Percentiles rank a stretch among this genome's conserved stretches.
phyloP scores from a whole-genome alignment of 768 basidiomycete genomes.

The Lentinula detonsa region DNA sequence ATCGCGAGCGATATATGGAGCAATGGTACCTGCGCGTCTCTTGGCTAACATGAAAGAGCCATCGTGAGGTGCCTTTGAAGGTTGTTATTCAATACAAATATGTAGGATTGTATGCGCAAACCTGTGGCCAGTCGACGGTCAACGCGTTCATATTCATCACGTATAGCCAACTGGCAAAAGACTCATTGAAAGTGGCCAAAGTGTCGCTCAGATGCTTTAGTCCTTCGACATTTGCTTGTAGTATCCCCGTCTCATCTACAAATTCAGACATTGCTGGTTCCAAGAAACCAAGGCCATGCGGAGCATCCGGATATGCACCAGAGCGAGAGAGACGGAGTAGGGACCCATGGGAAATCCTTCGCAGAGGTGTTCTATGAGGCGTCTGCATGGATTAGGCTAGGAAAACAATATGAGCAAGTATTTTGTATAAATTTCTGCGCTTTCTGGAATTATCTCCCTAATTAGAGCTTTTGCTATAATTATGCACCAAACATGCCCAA shows the following conservation, averaged over 20 bases:
- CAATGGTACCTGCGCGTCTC: conserved; percentile 48
- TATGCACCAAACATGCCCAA: neutral
- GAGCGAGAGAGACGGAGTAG: conserved; percentile 82
- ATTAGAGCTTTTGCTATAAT: neutral
- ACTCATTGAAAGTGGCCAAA: conserved; percentile 84
- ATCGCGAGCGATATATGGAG: neutral
- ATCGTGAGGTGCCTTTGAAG: conserved; percentile 49
- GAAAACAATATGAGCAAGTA: neutral
- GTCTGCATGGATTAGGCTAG: conserved; percentile 17
- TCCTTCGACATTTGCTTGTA: conserved; percentile 70
- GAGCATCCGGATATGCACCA: conserved; percentile 63
- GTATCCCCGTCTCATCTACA: conserved; percentile 78
- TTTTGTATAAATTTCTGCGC: neutral
- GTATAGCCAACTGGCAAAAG: conserved; percentile 88
- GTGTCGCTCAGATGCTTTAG: conserved; percentile 69
- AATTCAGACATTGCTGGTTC: conserved; percentile 82
- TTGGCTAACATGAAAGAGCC: conserved; percentile 54
- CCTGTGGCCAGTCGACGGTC: conserved; percentile 92
- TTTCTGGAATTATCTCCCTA: neutral
- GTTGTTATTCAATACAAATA: neutral
- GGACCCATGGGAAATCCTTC: conserved; percentile 88
- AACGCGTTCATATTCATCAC: conserved; percentile 93
- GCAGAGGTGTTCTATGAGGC: conserved; percentile 75
- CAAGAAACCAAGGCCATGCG: conserved; percentile 81
- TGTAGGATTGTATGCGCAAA: conserved; percentile 20